phyloP scores from a whole-genome alignment of 2,329 filamentous ascomycete species.

The Biscogniauxia marginata region DNA sequence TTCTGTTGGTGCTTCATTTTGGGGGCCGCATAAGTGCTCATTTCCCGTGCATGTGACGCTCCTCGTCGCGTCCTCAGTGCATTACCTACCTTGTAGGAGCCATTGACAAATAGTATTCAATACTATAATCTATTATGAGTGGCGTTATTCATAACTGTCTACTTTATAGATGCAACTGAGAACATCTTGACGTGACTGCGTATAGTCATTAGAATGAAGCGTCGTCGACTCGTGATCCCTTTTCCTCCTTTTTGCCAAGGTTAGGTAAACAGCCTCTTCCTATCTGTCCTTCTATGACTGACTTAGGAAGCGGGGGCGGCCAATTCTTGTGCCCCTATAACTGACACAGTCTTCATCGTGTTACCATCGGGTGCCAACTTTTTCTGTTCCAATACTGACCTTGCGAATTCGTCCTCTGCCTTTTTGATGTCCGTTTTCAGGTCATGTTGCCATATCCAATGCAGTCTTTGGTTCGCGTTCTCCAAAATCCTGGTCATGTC shows the following conservation, averaged over 20 bases:
- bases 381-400: conserved; percentile 7
- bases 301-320: background rate
- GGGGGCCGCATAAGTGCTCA: background rate
- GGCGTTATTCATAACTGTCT: background rate
- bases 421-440: conserved; percentile 24
- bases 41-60: background rate
- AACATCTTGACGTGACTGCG: background rate
- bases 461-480: conserved; percentile 30
- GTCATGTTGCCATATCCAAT: conserved; percentile 35
- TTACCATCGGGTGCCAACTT: conserved; percentile 4
- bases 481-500: conserved; percentile 31
- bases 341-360: conserved; percentile 3
- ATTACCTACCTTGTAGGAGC: no score
- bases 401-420: conserved; percentile 21
- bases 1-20: background rate
- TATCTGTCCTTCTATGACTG: background rate
- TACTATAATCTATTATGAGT: background rate
- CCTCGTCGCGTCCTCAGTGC: background rate
- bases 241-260: background rate
- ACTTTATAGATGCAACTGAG: background rate
- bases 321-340: background rate
- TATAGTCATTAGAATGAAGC: background rate
- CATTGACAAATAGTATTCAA: background rate
- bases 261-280: no score
- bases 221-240: background rate